Base-by-base conservation (phyloP, 2,329 filamentous ascomycete genomes). In the Alternaria panax region DNA sequence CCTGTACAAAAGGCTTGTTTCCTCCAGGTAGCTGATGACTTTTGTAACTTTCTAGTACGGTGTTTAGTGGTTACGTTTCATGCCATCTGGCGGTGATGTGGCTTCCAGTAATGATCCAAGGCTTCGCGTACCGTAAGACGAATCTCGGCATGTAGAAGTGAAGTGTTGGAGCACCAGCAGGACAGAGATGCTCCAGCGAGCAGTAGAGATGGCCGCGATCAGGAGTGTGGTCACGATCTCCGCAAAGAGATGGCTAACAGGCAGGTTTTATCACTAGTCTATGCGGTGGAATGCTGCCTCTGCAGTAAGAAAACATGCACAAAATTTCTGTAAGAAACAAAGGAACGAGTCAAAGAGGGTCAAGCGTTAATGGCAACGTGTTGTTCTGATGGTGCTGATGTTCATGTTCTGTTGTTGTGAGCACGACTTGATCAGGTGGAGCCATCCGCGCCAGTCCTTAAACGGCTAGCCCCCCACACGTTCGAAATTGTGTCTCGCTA, bases 401-500 rank as follows among this genome's bases (percentile, higher is more conserved):
- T 34, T 48, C 20, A 16, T 48, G 28, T 34, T 47, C 45, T 48
- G 45, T 20, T 34, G 45, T 24, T 48, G 45, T 22, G 14, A 18
- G 14, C 45, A 22, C 36, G 9, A 40, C 30, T 24, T 48, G 28
- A 12, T 36, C 28, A 40, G 25, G 32, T 53, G 48, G 45, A 47
- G 28, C 48, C 48, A 25, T 40, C 14, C 2, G 9, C 60, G 57
- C 57, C 40, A 63, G 45, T 28, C 54, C 43, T 8, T 45, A 58
- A 54, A 9, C 40, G 52, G 54, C 46, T 61, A 63, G 61, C 52
- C 38, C 48, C 41, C 48, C 59, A 57, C 52, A 59, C 54, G 40
- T 20, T 62, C 55, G 57, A 57, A 62, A 60, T 62, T 48, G 45
- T 34, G 45, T 48, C 45, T 62, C 52, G 60, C 51, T 57, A 53